These are phyloP conservation scores for Pyrrhoderma lamaoense DNA, from an alignment of 1,284 basidiomycete genomes.

Conservation along the genomic window DNA sequence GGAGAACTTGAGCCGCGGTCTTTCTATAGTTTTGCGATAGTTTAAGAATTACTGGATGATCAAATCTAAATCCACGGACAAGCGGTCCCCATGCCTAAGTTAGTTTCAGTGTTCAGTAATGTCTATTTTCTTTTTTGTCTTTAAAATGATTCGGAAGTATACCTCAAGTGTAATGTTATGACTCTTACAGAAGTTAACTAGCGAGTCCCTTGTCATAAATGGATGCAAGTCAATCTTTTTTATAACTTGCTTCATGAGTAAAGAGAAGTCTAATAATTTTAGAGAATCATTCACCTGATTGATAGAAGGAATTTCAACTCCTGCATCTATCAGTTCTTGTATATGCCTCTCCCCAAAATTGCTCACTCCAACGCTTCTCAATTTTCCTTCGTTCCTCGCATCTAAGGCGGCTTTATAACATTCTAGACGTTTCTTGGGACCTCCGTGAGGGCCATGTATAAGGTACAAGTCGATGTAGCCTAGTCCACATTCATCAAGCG, in stretches of 20 bases:
- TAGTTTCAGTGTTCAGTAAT: not conserved
- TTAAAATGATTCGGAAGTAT: constrained; percentile 28
- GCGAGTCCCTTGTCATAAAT: constrained; percentile 44
- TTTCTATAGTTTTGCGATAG: constrained; percentile 47
- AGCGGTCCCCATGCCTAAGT: constrained; percentile 48
- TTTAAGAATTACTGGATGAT: constrained; percentile 36
- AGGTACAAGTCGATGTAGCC: constrained; percentile 51
- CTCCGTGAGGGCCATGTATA: constrained; percentile 42
- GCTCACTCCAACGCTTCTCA: constrained; percentile 47
- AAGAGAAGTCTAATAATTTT: not conserved
- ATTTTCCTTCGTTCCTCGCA: constrained; percentile 39
- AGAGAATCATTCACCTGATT: constrained; percentile 34
- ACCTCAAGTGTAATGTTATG: constrained; percentile 43
- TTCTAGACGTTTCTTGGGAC: constrained; percentile 32
- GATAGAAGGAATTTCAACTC: constrained; percentile 36
- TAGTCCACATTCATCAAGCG: constrained; percentile 43
- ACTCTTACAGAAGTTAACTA: constrained; percentile 41
- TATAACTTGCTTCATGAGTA: not conserved
- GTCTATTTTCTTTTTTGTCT: constrained; percentile 11
- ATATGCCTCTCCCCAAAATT: constrained; percentile 49
- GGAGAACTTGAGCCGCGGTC: constrained; percentile 50
- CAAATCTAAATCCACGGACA: constrained; percentile 44
- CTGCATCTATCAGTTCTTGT: constrained; percentile 36
- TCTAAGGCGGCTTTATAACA: constrained; percentile 37
- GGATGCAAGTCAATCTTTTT: constrained; percentile 48